Base-by-base conservation (phyloP, 2,329 filamentous ascomycete genomes). In the Trichocomaceae sp. region DNA sequence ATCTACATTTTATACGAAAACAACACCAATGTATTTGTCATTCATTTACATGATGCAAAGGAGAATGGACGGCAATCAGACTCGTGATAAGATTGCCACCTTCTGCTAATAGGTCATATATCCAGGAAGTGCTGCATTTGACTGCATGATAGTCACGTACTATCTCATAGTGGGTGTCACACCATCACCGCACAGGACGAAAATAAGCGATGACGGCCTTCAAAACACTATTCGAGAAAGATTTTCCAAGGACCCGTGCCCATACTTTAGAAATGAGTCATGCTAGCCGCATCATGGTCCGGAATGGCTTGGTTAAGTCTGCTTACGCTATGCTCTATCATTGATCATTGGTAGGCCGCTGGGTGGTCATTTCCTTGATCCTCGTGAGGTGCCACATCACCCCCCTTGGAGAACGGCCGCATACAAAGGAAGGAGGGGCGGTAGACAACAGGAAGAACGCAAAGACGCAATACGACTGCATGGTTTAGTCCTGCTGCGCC, bases 91-190 rank as follows among this genome's bases (percentile, higher is more conserved):
- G 48, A 44, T 55, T 55, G 48, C 54, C 54, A 55, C 54, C 23
- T 39, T 29, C 22, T 31, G 26, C n/a, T 41, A 10, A 52, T 52
- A 52, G 54, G 54, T 37, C 23, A 22, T 55, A 33, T 33, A 31
- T 45, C 20, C 15, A 45, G 37, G 19, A 17, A 42, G 12, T 3
- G 35, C 49, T 51, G 49, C 49, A 51, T 19, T 19, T n/a, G 17
- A 22, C 47, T 55, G 54, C 54, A 55, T 51, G 35, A 20, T 33
- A 26, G 45, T 55, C 54, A 55, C 54, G 42, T 33, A 35, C 23
- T 45, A 20, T 42, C 39, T 42, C 13, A 42, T 42, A 42, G n/a
- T 42, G 39, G 39, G 19, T 42, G 39, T 42, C 39, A 42, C 39
- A 22, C 39, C 5, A 42, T 22, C 10, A 42, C 13, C 8, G 31